Evolutionary conservation across 163 green algal genomes (phyloP).

Genomic region (Scenedesmus sp.): DNA sequence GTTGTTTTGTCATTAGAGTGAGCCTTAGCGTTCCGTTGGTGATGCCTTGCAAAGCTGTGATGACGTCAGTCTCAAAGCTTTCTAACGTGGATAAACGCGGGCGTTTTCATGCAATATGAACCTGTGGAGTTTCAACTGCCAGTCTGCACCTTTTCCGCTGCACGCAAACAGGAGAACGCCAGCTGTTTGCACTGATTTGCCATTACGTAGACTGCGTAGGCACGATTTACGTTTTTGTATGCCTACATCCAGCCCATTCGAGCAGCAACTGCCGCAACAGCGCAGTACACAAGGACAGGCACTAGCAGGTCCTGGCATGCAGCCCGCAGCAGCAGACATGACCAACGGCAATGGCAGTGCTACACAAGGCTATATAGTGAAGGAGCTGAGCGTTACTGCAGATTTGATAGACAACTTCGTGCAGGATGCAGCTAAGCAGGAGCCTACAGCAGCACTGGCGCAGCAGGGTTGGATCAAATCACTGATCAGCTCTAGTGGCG

Average conservation of each 20-base stretch:
- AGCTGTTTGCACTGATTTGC: not conserved
- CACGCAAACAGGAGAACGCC: not conserved
- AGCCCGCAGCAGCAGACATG: not conserved
- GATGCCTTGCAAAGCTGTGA: not conserved
- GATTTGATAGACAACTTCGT: conserved; percentile 22
- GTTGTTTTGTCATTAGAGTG: not conserved
- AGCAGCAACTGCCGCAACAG: conserved; percentile 11
- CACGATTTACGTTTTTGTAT: not conserved
- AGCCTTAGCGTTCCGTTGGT: not conserved
- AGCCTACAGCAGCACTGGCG: not conserved
- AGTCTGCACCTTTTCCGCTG: not conserved
- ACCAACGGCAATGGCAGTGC: not conserved
- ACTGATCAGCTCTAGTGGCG: not conserved
- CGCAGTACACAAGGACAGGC: not conserved
- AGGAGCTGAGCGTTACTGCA: conserved; percentile 39
- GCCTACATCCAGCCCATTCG: not conserved
- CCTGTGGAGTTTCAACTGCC: not conserved
- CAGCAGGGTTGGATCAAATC: conserved; percentile 1
- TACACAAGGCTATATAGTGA: conserved; percentile 7
- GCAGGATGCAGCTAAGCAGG: not conserved
- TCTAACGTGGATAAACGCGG: not conserved
- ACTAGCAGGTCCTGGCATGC: not conserved
- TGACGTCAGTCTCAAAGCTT: not conserved
- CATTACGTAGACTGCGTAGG: not conserved
- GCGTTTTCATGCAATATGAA: not conserved